These are phyloP conservation scores for Petunia axillaris DNA, from an alignment of 257 asterid genomes.

Conservation along the genomic window DNA sequence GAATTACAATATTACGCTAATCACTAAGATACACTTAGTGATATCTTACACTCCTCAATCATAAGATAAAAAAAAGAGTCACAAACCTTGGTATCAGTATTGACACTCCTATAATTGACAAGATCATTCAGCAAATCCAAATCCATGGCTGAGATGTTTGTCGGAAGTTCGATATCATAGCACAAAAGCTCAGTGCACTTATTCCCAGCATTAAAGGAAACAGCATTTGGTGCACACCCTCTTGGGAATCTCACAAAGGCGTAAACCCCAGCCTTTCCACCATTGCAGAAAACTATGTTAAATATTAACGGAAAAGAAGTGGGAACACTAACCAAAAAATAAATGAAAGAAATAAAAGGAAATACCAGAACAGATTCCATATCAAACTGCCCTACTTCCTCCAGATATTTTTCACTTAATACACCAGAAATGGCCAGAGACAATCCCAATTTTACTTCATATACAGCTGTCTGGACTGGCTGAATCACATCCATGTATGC, in stretches of 20 bases:
- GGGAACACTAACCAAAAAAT: constrained; percentile 24
- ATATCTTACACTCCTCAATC: background rate
- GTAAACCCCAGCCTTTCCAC: constrained; percentile 51
- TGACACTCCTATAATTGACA: constrained; percentile 33
- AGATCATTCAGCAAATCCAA: constrained; percentile 52
- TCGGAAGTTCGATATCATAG: constrained; percentile 54
- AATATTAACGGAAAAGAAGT: constrained; percentile 26
- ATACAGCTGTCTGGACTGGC: constrained; percentile 79
- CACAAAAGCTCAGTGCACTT: constrained; percentile 40
- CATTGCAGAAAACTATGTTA: background rate
- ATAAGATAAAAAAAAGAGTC: constrained; percentile 24
- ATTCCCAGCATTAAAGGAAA: constrained; percentile 38
- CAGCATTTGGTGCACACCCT: constrained; percentile 48
- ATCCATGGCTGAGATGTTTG: constrained; percentile 44
- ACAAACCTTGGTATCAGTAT: constrained; percentile 48
- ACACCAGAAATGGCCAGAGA: constrained; percentile 63
- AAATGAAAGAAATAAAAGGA: constrained; percentile 23
- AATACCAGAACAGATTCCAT: constrained; percentile 56
- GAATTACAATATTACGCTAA: background rate
- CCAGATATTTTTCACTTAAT: constrained; percentile 37
- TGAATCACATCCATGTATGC: constrained; percentile 70
- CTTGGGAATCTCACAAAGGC: constrained; percentile 83
- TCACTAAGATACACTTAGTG: background rate
- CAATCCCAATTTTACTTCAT: constrained; percentile 88
- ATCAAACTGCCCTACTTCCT: constrained; percentile 43